Conservation (phyloP, 306 rosid genomes). For the Oxytropis ochrocephala region DNA sequence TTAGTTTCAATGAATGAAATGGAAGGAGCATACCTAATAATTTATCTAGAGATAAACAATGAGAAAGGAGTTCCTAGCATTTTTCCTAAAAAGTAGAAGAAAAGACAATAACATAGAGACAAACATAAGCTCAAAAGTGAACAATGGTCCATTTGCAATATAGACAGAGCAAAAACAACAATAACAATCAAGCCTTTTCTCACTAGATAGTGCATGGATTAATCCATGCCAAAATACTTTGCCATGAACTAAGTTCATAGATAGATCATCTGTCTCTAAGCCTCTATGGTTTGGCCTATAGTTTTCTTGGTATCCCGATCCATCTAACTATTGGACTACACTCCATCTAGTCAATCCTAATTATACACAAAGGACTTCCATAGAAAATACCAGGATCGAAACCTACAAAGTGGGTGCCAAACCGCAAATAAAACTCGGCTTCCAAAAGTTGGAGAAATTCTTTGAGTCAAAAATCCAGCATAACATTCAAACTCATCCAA, state of each 20-base stretch:
- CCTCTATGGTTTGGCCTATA: background rate
- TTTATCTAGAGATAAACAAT: no score
- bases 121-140: no score
- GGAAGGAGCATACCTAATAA: background rate
- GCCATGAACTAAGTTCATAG: background rate
- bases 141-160: no score
- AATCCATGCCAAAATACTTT: background rate
- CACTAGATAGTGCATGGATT: background rate
- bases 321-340: background rate
- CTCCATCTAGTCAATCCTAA: no score
- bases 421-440: background rate
- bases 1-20: conserved; percentile 17
- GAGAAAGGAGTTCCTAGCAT: no score
- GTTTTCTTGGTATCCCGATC: background rate
- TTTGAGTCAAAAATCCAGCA: background rate
- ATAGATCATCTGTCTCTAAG: background rate
- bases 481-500: no score
- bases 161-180: no score
- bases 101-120: no score
- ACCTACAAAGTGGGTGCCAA: background rate
- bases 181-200: no score
- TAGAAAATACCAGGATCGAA: background rate
- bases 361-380: no score
- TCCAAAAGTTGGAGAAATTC: background rate
- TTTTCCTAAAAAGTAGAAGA: no score